phyloP scores from a whole-genome alignment of 345 rosid species.

The Lepidium sativum region DNA sequence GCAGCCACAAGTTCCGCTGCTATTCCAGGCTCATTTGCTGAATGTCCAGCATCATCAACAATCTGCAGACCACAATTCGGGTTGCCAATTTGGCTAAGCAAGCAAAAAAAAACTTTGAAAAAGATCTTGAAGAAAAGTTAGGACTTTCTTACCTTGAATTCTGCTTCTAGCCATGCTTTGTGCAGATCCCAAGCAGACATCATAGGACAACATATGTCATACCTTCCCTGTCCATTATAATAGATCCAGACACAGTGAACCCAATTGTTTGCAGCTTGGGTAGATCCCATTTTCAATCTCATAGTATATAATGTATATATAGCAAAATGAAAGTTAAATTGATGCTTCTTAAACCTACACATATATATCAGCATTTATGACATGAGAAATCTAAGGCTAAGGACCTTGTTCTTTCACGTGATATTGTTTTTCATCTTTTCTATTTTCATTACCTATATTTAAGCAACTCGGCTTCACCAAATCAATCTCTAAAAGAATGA shows the following conservation, averaged over 20 bases:
- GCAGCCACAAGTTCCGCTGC: constrained; percentile 87
- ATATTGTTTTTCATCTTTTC: not conserved
- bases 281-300: not conserved
- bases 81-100: not conserved
- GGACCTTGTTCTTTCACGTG: too few species aligned
- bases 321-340: not conserved
- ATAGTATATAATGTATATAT: not conserved
- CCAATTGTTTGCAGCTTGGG: not conserved
- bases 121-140: not conserved
- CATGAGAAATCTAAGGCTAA: not conserved
- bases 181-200: constrained; percentile 99
- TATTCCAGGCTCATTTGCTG: constrained; percentile 85
- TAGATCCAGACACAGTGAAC: not conserved
- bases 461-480: not conserved
- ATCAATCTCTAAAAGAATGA: not conserved
- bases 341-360: not conserved
- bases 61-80: constrained; percentile 31
- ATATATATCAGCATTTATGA: not conserved
- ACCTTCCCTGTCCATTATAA: constrained; percentile 72
- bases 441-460: not conserved
- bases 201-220: constrained; percentile 91
- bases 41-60: constrained; percentile 86
- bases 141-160: constrained; percentile 48
- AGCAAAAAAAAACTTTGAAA: not conserved
- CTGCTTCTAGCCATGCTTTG: constrained; percentile 94